These are phyloP conservation scores for Mortierella sp. DNA, from an alignment of 371 early-diverging fungal species.

Conservation along the genomic window DNA sequence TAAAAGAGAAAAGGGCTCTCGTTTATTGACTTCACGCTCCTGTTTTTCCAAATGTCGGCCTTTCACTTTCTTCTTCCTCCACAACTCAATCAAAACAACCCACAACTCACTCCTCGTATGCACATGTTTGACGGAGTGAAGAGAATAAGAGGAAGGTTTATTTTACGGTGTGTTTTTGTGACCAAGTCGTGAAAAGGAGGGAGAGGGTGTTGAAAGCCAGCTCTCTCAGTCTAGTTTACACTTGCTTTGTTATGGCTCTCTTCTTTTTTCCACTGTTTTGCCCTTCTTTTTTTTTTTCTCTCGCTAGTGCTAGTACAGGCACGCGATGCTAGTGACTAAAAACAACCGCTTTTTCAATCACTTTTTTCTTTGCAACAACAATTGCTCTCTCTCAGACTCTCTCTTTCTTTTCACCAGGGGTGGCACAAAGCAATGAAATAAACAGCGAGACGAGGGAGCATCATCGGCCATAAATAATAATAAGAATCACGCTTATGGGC, in stretches of 20 bases:
- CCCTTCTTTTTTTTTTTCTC: background rate
- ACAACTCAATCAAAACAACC: background rate
- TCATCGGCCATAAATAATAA: background rate
- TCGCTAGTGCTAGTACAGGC: constrained; percentile 3
- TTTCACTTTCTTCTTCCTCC: constrained; percentile 2
- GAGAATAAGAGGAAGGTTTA: background rate
- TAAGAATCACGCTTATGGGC: background rate
- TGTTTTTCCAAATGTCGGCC: background rate
- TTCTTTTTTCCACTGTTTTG: background rate
- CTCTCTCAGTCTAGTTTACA: background rate
- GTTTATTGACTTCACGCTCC: constrained; percentile 6
- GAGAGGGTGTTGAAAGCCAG: background rate
- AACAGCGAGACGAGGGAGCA: background rate
- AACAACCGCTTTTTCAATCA: background rate
- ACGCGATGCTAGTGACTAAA: background rate
- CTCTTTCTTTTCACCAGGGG: background rate
- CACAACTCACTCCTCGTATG: background rate
- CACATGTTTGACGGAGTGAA: constrained; percentile 11
- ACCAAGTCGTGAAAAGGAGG: background rate
- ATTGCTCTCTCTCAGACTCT: background rate
- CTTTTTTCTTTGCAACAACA: background rate
- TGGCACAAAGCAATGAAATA: constrained; percentile 1
- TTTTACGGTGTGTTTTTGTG: background rate
- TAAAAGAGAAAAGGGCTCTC: background rate
- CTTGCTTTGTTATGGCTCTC: background rate